Percentiles rank a stretch among this genome's conserved stretches.
Conservation (phyloP, 164 flowering plant species). For the Aristolochia fimbriata region DNA sequence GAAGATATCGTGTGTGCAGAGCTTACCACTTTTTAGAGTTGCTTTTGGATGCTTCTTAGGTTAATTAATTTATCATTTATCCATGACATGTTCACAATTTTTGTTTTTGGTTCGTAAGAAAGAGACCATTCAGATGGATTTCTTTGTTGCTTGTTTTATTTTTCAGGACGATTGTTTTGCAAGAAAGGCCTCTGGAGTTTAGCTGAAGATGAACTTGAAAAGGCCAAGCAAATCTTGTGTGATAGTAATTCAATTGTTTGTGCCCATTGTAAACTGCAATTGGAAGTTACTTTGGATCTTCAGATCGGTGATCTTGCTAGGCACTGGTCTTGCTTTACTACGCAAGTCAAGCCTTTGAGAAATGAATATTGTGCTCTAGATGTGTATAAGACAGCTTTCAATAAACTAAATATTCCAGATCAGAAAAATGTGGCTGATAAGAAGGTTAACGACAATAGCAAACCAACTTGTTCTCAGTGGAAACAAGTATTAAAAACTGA, state of each 20-base stretch:
- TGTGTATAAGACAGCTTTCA: constrained; percentile 16
- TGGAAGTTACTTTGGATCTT: constrained; percentile 18
- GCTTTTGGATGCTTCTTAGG: constrained; percentile 74
- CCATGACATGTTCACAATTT: background rate
- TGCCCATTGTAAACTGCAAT: constrained; percentile 18
- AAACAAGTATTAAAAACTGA: constrained; percentile 18
- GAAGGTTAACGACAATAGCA: constrained; percentile 39
- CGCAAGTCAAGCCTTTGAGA: constrained; percentile 1
- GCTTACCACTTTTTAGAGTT: constrained; percentile 48
- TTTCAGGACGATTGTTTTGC: constrained; percentile 20
- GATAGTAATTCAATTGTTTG: constrained; percentile 11
- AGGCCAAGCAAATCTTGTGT: constrained; percentile 13
- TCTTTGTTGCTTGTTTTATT: constrained; percentile 1
- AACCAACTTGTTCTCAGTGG: constrained; percentile 15
- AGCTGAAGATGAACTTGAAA: constrained; percentile 21
- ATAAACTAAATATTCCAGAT: constrained; percentile 14
- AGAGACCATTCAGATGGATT: background rate
- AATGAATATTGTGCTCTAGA: constrained; percentile 8
- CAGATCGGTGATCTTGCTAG: constrained; percentile 20
- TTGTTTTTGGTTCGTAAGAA: background rate
- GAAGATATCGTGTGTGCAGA: constrained; percentile 40
- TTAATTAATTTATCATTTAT: background rate
- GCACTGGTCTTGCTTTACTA: constrained; percentile 2
- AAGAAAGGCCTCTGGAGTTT: constrained; percentile 22
- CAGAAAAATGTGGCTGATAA: constrained; percentile 18